Percentiles rank a stretch among this genome's conserved stretches.
These are phyloP conservation scores for Gymnopus androsaceus DNA, from an alignment of 1,284 basidiomycete genomes.

Conservation along the genomic window DNA sequence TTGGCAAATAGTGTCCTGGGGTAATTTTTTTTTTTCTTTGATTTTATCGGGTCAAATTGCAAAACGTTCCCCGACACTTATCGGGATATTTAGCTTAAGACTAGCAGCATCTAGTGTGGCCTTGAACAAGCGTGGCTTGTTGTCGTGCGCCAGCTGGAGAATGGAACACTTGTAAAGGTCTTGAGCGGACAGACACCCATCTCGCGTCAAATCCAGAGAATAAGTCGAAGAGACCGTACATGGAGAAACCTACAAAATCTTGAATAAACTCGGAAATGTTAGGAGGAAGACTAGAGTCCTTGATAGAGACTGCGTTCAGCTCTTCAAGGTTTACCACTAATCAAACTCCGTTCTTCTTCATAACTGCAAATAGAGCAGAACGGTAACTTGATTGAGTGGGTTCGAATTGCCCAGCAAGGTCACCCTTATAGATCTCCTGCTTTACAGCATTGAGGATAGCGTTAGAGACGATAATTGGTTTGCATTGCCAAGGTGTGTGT, in stretches of 20 bases:
- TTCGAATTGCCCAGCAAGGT: slow-evolving; percentile 31
- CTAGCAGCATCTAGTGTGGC: too few species aligned
- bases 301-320: slow-evolving; percentile 34
- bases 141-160: background rate
- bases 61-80: too few species aligned
- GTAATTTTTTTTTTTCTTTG: too few species aligned
- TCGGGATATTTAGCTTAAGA: too few species aligned
- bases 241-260: slow-evolving; percentile 27
- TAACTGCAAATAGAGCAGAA: slow-evolving; percentile 32
- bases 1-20: too few species aligned
- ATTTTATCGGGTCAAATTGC: too few species aligned
- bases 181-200: background rate
- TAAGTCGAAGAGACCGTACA: slow-evolving; percentile 31
- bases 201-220: too few species aligned
- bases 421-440: slow-evolving; percentile 25
- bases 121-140: slow-evolving; percentile 11
- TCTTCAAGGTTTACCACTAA: slow-evolving; percentile 34
- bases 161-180: slow-evolving; percentile 5
- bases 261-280: slow-evolving; percentile 34
- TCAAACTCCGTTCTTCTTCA: slow-evolving; percentile 33
- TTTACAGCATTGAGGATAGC: slow-evolving; percentile 26
- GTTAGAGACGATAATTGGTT: slow-evolving; percentile 29
- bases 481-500: slow-evolving; percentile 34
- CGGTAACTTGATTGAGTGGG: slow-evolving; percentile 31
- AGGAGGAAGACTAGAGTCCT: slow-evolving; percentile 30